A percentile compares a stretch with the other conserved stretches of the same genome.
Evolutionary conservation across 768 basidiomycete genomes (phyloP).

Genomic region (Xerocomellus chrysenteron): DNA sequence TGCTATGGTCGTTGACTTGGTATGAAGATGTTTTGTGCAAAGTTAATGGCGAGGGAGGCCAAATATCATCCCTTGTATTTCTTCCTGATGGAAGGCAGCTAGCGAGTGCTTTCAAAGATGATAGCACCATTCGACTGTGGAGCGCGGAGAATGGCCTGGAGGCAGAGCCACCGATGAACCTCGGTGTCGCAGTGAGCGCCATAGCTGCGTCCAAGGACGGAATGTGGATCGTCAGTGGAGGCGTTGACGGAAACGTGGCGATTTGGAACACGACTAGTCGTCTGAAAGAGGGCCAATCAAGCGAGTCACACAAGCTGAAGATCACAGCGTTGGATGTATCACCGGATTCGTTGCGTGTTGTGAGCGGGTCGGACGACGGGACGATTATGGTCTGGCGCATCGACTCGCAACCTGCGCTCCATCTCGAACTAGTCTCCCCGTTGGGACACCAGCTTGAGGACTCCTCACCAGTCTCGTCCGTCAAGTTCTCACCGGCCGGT

Average conservation of each 20-base stretch:
- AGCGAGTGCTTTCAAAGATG: no score
- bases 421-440: not conserved
- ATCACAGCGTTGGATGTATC: slow-evolving; percentile 9
- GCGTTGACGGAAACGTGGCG: not conserved
- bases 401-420: no score
- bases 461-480: not conserved
- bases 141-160: not conserved
- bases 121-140: no score
- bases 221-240: slow-evolving; percentile 9
- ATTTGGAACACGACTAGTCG: slow-evolving; percentile 2
- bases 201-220: slow-evolving; percentile 7
- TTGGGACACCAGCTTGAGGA: not conserved
- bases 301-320: not conserved
- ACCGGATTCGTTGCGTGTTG: not conserved
- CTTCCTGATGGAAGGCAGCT: no score
- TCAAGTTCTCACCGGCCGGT: slow-evolving; percentile 8
- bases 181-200: not conserved
- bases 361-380: slow-evolving; percentile 4
- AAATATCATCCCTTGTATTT: no score
- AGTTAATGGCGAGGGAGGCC: no score
- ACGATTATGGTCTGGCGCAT: not conserved
- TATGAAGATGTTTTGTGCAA: no score
- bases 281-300: not conserved
- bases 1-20: no score
- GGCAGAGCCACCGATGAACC: not conserved